Conservation (phyloP, 2,329 filamentous ascomycete genomes). For the Penicillium brasilianum region DNA sequence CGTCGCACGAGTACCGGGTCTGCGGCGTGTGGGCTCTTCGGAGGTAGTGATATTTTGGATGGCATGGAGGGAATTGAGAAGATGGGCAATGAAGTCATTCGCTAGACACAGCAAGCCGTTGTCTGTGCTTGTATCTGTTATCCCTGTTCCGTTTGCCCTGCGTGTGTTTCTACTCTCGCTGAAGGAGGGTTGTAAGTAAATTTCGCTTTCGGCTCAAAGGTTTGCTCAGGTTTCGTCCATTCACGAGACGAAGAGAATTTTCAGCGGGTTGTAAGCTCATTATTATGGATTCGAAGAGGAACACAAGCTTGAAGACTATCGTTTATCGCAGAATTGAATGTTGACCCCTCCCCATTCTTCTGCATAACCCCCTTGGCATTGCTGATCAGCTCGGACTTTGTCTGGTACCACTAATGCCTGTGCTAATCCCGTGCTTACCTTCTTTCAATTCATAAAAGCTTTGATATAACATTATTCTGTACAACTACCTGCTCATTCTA, state of each 20-base stretch:
- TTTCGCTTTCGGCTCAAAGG: not conserved
- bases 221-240: not conserved
- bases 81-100: constrained; percentile 64
- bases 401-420: no score
- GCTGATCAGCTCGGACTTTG: not conserved
- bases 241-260: not conserved
- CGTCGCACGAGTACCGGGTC: constrained; percentile 59
- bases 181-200: not conserved
- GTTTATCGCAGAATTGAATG: constrained; percentile 15
- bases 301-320: not conserved
- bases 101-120: constrained; percentile 35
- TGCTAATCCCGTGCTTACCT: no score
- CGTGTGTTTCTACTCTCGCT: not conserved
- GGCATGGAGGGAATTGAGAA: constrained; percentile 76
- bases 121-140: not conserved
- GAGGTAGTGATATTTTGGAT: constrained; percentile 85
- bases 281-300: not conserved
- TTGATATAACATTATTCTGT: not conserved
- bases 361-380: not conserved
- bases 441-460: not conserved
- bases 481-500: not conserved
- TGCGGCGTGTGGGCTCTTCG: constrained; percentile 67
- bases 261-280: not conserved
- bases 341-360: constrained; percentile 16
- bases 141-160: not conserved